phyloP scores from a whole-genome alignment of 208 protist genomes.

The Balamuthia mandrillaris region DNA sequence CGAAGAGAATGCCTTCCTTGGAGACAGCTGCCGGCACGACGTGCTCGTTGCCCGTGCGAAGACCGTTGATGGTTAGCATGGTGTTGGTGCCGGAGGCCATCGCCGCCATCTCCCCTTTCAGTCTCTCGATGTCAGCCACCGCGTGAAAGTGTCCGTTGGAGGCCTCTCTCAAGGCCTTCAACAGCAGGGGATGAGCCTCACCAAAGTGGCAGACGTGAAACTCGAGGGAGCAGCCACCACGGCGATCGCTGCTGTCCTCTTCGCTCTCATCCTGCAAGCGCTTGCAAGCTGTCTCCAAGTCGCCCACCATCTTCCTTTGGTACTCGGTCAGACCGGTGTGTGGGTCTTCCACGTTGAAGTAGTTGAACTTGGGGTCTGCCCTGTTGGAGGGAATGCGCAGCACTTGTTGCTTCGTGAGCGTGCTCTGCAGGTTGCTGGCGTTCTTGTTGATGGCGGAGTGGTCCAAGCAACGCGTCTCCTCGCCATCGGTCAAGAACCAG shows the following conservation, averaged over 20 bases:
- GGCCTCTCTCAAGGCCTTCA: not conserved
- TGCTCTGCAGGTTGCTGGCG: not conserved
- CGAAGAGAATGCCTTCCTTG: not conserved
- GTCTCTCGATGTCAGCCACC: not conserved
- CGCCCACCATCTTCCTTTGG: not conserved
- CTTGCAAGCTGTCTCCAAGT: not conserved
- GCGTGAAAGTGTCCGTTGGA: conserved; percentile 16
- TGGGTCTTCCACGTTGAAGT: not conserved
- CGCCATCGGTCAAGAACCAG: conserved; percentile 46
- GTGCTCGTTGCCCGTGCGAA: not conserved
- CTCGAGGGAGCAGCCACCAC: not conserved
- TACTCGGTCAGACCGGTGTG: not conserved
- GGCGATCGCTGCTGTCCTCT: not conserved
- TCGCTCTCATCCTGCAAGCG: too few relatives aligned
- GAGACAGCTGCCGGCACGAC: not conserved
- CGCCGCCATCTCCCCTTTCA: not conserved
- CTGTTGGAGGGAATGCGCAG: not conserved
- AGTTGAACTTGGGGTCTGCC: not conserved
- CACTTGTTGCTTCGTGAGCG: not conserved
- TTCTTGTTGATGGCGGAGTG: not conserved
- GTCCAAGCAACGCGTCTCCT: not conserved
- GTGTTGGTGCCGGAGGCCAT: not conserved
- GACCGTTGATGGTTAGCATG: not conserved
- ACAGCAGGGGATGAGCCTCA: conserved; percentile 18
- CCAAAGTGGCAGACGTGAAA: conserved; percentile 40